phyloP scores from a whole-genome alignment of 208 protist genomes.

The Leptomonas pyrrhocoris region DNA sequence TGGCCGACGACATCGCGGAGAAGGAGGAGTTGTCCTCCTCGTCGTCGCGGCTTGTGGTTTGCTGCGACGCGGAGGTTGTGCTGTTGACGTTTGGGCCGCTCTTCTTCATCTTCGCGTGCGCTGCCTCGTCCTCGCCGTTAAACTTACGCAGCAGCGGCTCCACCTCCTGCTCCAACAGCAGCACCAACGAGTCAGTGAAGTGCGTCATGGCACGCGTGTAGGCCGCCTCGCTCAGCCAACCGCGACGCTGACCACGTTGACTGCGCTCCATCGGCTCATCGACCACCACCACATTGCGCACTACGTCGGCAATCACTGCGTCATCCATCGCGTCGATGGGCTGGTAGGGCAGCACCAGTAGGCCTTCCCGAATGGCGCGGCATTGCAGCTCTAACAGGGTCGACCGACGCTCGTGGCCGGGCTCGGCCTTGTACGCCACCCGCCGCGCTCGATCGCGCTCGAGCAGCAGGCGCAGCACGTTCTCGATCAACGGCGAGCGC shows the following conservation, averaged over 20 bases:
- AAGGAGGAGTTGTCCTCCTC: slow-evolving; percentile 9
- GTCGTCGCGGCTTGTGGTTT: background rate
- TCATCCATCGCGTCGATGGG: slow-evolving; percentile 61
- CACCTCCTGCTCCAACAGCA: slow-evolving; percentile 52
- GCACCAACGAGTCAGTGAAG: slow-evolving; percentile 38
- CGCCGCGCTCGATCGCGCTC: slow-evolving; percentile 19
- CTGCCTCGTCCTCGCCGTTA: slow-evolving; percentile 8
- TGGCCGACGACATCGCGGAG: slow-evolving; percentile 28
- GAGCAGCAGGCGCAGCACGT: slow-evolving; percentile 44
- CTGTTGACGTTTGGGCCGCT: background rate
- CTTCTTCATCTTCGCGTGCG: background rate
- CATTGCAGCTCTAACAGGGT: slow-evolving; percentile 49
- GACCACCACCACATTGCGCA: slow-evolving; percentile 9
- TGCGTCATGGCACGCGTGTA: slow-evolving; percentile 39
- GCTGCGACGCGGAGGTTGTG: too few relatives aligned
- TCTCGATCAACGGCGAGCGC: slow-evolving; percentile 55
- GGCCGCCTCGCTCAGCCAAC: slow-evolving; percentile 54
- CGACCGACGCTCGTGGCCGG: slow-evolving; percentile 21
- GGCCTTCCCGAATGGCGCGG: slow-evolving; percentile 33
- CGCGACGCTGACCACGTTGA: slow-evolving; percentile 32
- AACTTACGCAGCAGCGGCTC: slow-evolving; percentile 47
- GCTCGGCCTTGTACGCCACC: slow-evolving; percentile 21
- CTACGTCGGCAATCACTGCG: slow-evolving; percentile 34
- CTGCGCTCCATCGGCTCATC: slow-evolving; percentile 31
- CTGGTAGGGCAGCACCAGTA: slow-evolving; percentile 36